A percentile compares a stretch with the other conserved stretches of the same genome.
Evolutionary conservation across 202 grass and related monocot genomes (phyloP).

Genomic region (Thinopyrum obtusiflorum): DNA sequence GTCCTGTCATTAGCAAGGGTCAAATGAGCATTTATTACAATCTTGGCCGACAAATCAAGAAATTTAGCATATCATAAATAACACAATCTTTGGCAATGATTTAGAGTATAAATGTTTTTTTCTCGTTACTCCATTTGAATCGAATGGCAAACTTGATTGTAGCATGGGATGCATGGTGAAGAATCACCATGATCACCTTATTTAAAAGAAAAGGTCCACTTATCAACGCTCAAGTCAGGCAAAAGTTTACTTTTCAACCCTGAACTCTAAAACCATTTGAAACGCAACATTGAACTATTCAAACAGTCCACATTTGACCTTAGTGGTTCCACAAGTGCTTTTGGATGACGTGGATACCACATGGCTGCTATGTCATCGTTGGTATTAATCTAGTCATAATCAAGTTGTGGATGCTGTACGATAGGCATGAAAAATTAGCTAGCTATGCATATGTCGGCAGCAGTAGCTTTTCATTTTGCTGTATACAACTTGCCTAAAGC

Average conservation of each 20-base stretch:
- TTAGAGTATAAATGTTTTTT: background rate
- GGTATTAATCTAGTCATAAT: background rate
- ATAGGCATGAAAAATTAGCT: background rate
- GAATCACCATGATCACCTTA: background rate
- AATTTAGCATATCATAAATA: background rate
- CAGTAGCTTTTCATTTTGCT: background rate
- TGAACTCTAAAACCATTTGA: background rate
- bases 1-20: constrained; percentile 35
- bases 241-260: background rate
- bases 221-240: background rate
- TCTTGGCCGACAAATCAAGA: constrained; percentile 17
- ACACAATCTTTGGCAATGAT: background rate
- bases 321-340: background rate
- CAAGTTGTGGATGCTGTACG: background rate
- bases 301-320: background rate
- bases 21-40: constrained; percentile 32
- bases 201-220: background rate
- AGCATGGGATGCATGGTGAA: background rate
- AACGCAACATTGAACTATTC: background rate
- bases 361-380: background rate
- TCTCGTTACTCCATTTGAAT: background rate
- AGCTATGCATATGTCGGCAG: background rate
- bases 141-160: background rate
- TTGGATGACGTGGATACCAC: background rate
- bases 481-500: background rate